Conservation (phyloP, 768 basidiomycete genomes). For the Tricholoma saponaceum region DNA sequence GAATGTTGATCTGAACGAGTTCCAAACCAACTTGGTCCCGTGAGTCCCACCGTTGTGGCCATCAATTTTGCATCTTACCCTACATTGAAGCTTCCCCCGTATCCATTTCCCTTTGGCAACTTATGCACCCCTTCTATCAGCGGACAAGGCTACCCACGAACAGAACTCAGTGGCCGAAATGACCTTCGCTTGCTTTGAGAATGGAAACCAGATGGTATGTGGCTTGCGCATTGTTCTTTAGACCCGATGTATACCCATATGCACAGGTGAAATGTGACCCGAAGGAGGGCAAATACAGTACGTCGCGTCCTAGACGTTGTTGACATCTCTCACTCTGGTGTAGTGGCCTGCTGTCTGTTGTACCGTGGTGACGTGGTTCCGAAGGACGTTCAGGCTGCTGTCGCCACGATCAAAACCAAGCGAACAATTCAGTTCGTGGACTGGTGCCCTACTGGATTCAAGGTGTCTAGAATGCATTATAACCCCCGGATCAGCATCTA, state of each 20-base stretch:
- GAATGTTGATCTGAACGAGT: conserved; percentile 97
- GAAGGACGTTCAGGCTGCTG: conserved; percentile 92
- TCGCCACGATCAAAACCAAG: conserved; percentile 94
- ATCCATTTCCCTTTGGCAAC: conserved; percentile 98
- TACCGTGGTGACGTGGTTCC: conserved; percentile 97
- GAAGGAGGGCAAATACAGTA: conserved; percentile 97
- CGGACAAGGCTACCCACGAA: conserved; percentile 93
- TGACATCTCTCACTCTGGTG: conserved; percentile 13
- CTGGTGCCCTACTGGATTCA: conserved; percentile 98
- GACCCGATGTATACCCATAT: background rate
- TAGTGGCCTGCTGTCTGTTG: conserved; percentile 88
- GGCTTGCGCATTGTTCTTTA: background rate
- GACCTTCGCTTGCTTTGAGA: conserved; percentile 98
- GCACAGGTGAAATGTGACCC: conserved; percentile 75
- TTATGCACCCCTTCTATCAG: conserved; percentile 92
- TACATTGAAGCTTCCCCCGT: conserved; percentile 74
- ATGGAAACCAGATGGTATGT: conserved; percentile 88
- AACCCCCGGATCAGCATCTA: background rate
- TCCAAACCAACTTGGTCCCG: conserved; percentile 99
- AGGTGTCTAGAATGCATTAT: conserved; percentile 37
- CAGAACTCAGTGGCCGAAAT: conserved; percentile 97
- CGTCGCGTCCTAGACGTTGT: conserved; percentile 22
- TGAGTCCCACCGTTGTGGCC: conserved; percentile 37
- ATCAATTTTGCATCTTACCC: conserved; percentile 8
- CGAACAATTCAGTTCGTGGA: conserved; percentile 97